Conservation (phyloP, 176 grass and related monocot genomes). For the Tillandsia fasciculata region DNA sequence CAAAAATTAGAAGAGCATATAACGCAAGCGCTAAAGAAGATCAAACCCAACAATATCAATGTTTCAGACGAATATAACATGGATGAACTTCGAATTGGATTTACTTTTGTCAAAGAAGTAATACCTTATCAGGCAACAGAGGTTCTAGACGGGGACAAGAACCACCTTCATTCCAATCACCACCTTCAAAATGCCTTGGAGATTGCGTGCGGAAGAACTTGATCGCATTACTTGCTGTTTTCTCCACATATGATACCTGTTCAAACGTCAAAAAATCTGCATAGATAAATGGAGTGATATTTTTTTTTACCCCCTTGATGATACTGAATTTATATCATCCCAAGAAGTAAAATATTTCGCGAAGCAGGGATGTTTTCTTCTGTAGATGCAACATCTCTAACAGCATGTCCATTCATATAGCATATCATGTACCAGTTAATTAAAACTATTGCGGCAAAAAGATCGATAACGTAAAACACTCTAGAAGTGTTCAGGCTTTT, state of each 20-base stretch:
- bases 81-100: neutral
- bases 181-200: conserved; percentile 91
- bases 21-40: neutral
- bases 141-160: conserved; percentile 49
- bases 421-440: too few species aligned
- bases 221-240: conserved; percentile 23
- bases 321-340: neutral
- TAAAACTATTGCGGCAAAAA: too few species aligned
- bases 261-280: neutral
- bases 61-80: neutral
- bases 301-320: too few species aligned
- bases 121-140: conserved; percentile 46
- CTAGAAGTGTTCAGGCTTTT: neutral
- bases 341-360: too few species aligned
- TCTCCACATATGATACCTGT: conserved; percentile 47
- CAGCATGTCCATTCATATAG: too few species aligned
- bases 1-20: neutral
- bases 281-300: too few species aligned
- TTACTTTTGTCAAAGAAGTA: neutral
- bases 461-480: too few species aligned
- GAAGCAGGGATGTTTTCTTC: too few species aligned
- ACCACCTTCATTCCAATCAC: conserved; percentile 80
- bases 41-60: neutral
- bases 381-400: too few species aligned
- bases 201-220: conserved; percentile 84